Evolutionary conservation across 2,329 filamentous ascomycete species (phyloP), one percentile per base, ranked within the genome.

Genomic region (Rachicladosporium sp.): DNA sequence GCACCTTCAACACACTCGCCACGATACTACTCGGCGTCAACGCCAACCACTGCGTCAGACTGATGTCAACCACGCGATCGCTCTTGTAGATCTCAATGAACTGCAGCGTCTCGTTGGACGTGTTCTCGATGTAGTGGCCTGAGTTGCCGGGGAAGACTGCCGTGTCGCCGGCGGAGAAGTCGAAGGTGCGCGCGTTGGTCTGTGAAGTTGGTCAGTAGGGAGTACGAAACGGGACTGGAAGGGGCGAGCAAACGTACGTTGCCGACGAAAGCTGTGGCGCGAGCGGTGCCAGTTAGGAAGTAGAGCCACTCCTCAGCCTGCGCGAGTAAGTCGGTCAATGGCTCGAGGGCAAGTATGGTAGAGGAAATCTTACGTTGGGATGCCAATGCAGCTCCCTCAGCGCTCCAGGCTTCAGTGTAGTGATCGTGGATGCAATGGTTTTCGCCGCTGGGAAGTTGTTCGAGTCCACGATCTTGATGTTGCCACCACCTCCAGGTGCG

Each of bases 61-160:
- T 70, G 45, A 83, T 78, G 51, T 83, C 79, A 1, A 71, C 74
- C 1, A 82, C 76, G 2, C 71, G 68, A 45, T 82, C 76, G 32
- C 70, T 73, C 61, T 79, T 80, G 65, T 80, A 82, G 11, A 82
- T 71, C 54, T 82, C 79, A 23, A 82, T 71, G 72, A 74, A 82
- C 4, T 78, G 66, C 3, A 83, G 63, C 36, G 78, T 74, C 44
- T 81, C 74, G 0, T 68, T 73, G 0, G 74, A 78, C 0, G 70
- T 77, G 54, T 82, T 83, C 48, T 82, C 77, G 41, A 83, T 77
- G 49, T 82, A 82, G 50, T 82, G 79, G 0, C 76, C 64, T 57
- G 27, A 67, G 54, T 82, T 82, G 46, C 80, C 76, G 0, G 78
- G 78, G 56, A 82, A 42, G 27, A 42, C 35, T 6, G 40, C 40